phyloP scores from a whole-genome alignment of 2,329 filamentous ascomycete genomes.

The Pleoardoris graminearum region DNA sequence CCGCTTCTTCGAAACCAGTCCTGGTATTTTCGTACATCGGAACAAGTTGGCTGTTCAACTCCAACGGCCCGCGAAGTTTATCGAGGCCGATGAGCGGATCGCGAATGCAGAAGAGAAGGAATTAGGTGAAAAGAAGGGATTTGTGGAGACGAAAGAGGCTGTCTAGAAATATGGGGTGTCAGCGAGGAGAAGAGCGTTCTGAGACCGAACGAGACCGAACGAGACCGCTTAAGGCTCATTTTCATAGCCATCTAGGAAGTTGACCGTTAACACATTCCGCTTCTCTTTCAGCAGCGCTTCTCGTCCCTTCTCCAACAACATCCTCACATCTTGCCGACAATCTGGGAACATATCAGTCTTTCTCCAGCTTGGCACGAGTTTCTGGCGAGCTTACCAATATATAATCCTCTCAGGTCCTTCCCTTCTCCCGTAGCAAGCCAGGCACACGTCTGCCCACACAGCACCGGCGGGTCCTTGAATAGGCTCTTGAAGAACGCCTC shows the following conservation, averaged over 20 bases:
- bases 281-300: constrained; percentile 33
- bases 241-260: constrained; percentile 36
- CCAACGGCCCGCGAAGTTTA: constrained; percentile 53
- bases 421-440: constrained; percentile 34
- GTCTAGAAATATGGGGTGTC: constrained; percentile 21
- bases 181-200: too few relatives aligned
- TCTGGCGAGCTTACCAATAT: constrained; percentile 21
- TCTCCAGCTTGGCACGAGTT: background rate
- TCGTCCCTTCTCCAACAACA: constrained; percentile 27
- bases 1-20: constrained; percentile 43
- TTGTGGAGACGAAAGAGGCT: constrained; percentile 31
- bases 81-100: constrained; percentile 52
- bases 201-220: too few relatives aligned
- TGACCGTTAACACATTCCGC: constrained; percentile 32
- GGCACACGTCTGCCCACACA: constrained; percentile 39
- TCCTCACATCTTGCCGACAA: constrained; percentile 35
- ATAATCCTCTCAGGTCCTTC: constrained; percentile 32
- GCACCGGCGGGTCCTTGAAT: constrained; percentile 31
- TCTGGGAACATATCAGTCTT: constrained; percentile 18
- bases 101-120: constrained; percentile 16
- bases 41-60: constrained; percentile 54
- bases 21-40: constrained; percentile 50
- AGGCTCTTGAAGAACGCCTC: constrained; percentile 30
- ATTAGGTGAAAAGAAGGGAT: constrained; percentile 17
- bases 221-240: constrained; percentile 40